Conservation (phyloP, 768 basidiomycete genomes). For the Tulasnella sp. region DNA sequence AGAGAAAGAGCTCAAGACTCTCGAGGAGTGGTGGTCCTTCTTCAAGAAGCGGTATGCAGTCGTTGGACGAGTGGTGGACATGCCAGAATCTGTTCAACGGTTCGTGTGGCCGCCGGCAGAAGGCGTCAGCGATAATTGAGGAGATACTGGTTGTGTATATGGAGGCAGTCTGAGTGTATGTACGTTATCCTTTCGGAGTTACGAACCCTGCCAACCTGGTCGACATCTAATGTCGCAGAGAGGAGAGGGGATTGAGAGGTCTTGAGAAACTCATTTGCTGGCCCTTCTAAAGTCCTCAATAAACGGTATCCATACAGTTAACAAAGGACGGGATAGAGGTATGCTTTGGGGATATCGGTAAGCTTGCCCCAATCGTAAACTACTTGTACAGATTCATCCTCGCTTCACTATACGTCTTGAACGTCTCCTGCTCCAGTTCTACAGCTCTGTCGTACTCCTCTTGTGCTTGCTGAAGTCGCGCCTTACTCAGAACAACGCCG, state of each 20-base stretch:
- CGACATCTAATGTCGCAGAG: no score
- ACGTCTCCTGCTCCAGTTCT: neutral
- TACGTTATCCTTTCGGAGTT: no score
- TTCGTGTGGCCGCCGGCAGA: neutral
- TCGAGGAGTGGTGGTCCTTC: slow-evolving; percentile 85
- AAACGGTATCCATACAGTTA: no score
- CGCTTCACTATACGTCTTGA: neutral
- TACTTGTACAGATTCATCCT: no score
- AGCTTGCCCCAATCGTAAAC: no score
- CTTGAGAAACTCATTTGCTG: no score
- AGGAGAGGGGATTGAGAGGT: no score
- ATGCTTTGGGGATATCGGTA: no score
- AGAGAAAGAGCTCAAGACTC: slow-evolving; percentile 60
- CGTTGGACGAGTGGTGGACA: slow-evolving; percentile 59
- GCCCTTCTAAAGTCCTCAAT: no score
- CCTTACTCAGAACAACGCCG: neutral
- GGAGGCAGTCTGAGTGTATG: neutral
- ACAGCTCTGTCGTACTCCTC: neutral
- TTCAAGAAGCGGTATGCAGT: slow-evolving; percentile 89
- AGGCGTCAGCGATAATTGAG: neutral
- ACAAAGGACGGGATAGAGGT: no score
- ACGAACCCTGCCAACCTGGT: no score
- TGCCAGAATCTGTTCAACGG: slow-evolving; percentile 29
- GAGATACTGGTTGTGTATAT: neutral
- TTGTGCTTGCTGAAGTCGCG: neutral